Base-by-base conservation (phyloP, 2,329 filamentous ascomycete genomes). In the Alternaria panax region DNA sequence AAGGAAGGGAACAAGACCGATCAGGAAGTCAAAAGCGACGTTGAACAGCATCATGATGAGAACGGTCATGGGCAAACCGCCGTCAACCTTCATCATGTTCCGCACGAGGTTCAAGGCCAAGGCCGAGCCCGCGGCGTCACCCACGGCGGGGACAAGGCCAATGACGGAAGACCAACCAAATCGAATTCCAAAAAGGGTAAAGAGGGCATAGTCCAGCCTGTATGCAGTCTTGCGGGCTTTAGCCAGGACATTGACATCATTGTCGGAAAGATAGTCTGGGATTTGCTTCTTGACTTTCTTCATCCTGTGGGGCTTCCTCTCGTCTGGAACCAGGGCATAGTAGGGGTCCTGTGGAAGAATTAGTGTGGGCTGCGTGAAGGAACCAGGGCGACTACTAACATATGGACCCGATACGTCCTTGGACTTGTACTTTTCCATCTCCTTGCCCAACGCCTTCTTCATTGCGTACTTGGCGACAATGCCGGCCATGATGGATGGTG, bases 101-200 rank as follows among this genome's bases (percentile, higher is more conserved):
- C 84, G 85, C 64, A 96, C 83, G 8, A 98, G 88, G 79, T 91
- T 87, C 60, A 92, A 81, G 6, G 74, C 54, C 8, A 78, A 59
- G 20, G 90, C 92, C 57, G 51, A 54, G 40, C 67, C 69, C 30
- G 58, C 42, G 18, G 43, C 66, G 56, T 73, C 68, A 18, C 65
- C 91, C 84, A 85, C 92, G 86, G 87, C 87, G 68, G 95, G 95
- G 54, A 98, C 79, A 7, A 98, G 75, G 14, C 90, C 95, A 70
- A 98, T 92, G 58, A 97, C 86, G 69, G 90, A 91, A 51, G 91
- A 88, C 92, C 93, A 97, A 54, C 95, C 95, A 74, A 98, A 93
- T 58, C 89, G 87, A 59, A 96, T 85, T 42, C 93, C 92, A 65
- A 90, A 87, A 73, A 92, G 87, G 72, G 87, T 93, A 82, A 94